phyloP scores from a whole-genome alignment of 164 flowering plant species.

The Piper betle region DNA sequence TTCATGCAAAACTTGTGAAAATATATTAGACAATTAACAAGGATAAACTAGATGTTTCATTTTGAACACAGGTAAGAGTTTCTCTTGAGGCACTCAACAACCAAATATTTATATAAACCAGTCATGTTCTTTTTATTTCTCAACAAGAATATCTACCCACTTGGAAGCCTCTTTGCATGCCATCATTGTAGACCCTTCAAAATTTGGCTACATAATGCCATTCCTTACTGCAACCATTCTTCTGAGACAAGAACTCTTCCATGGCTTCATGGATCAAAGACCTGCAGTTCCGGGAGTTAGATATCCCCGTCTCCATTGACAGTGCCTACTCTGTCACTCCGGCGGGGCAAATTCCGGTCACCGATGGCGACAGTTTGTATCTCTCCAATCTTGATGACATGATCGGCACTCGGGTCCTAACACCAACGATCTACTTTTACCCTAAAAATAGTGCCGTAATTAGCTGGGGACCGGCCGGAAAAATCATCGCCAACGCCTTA shows the following conservation, averaged over 20 bases:
- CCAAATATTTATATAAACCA: neutral
- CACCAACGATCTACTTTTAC: conserved; percentile 73
- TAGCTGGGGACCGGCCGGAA: conserved; percentile 4
- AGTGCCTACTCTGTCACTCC: conserved; percentile 29
- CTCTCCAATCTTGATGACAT: conserved; percentile 85
- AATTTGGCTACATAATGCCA: neutral
- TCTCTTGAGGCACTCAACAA: too few relatives aligned
- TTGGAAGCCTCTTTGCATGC: neutral
- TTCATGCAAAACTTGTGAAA: neutral
- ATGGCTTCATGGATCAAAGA: conserved; percentile 62
- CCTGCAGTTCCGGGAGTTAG: conserved; percentile 33
- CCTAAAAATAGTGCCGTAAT: conserved; percentile 3
- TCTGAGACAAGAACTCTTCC: neutral
- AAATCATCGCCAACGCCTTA: conserved; percentile 33
- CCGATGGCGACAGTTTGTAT: conserved; percentile 26
- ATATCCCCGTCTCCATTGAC: conserved; percentile 37
- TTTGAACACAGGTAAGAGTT: neutral
- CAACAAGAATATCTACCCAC: neutral
- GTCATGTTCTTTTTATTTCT: neutral
- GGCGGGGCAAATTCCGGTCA: conserved; percentile 30
- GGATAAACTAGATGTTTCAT: neutral
- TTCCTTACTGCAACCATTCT: neutral
- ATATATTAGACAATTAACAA: too few relatives aligned
- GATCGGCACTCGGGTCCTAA: conserved; percentile 68
- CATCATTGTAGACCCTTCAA: neutral